Evolutionary conservation across 139 green algal species (phyloP).

Genomic region (Chlamydomonas incerta): DNA sequence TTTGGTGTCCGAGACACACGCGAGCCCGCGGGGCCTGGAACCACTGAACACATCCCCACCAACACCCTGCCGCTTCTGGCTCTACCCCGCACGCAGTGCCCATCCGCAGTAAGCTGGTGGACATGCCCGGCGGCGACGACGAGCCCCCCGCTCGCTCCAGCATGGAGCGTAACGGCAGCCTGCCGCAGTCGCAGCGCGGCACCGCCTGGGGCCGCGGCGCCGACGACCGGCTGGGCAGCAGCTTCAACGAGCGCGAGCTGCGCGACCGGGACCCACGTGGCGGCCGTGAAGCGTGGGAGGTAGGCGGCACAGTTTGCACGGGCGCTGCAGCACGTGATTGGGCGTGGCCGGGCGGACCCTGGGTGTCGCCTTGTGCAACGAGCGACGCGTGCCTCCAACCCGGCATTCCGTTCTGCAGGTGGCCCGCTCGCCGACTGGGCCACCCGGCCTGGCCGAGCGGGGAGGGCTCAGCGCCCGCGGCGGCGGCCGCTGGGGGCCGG

Average conservation of each 20-base stretch:
- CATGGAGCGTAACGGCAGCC: not conserved
- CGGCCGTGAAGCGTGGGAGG: conserved; percentile 7
- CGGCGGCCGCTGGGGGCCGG: conserved; percentile 6
- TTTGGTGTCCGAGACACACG: too few relatives aligned
- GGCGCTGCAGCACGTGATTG: too few relatives aligned
- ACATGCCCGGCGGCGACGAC: not conserved
- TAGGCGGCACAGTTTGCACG: not conserved
- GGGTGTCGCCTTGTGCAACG: too few relatives aligned
- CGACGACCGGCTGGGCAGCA: not conserved
- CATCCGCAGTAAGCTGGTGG: conserved; percentile 37
- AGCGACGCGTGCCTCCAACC: too few relatives aligned
- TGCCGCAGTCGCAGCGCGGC: not conserved
- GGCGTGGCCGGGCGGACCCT: too few relatives aligned
- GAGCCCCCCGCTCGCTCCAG: not conserved
- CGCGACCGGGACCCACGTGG: not conserved
- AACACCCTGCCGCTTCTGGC: too few relatives aligned
- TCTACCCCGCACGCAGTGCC: not conserved
- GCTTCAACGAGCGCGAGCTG: conserved; percentile 3
- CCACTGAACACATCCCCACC: too few relatives aligned
- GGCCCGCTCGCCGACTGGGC: conserved; percentile 1
- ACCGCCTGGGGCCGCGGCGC: not conserved
- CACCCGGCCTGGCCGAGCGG: conserved; percentile 9
- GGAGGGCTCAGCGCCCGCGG: not conserved
- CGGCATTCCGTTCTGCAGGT: not conserved
- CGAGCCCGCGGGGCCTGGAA: too few relatives aligned